These are phyloP conservation scores for Vigna nakashimae DNA, from an alignment of 306 rosid species.

Conservation along the genomic window DNA sequence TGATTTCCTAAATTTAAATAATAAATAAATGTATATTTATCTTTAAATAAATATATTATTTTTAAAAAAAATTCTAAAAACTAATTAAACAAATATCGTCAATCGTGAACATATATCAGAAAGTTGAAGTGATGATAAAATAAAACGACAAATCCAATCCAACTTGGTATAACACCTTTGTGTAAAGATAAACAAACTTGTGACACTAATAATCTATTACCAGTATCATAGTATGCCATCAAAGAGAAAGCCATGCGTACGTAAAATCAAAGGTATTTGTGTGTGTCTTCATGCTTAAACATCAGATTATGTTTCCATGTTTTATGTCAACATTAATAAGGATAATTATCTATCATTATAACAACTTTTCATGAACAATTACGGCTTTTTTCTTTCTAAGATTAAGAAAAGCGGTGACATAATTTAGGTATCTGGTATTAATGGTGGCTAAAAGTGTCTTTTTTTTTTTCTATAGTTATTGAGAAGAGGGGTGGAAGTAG, in stretches of 20 bases:
- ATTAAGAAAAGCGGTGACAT: not conserved
- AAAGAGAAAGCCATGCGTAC: not conserved
- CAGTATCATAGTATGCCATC: not conserved
- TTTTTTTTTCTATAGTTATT: not conserved
- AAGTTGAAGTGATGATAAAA: not conserved
- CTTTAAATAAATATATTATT: too few relatives aligned
- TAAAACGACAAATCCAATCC: not conserved
- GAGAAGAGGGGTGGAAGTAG: too few relatives aligned
- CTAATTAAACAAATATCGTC: too few relatives aligned
- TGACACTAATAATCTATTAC: not conserved
- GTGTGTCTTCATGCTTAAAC: not conserved
- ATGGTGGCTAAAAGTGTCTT: not conserved
- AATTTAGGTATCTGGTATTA: not conserved
- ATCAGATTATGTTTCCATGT: not conserved
- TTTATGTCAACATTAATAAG: not conserved
- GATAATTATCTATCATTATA: not conserved
- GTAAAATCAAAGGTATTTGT: not conserved
- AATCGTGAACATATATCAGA: too few relatives aligned
- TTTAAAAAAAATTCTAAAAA: too few relatives aligned
- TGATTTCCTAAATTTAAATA: too few relatives aligned
- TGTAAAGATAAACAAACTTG: not conserved
- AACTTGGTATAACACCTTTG: not conserved
- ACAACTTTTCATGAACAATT: not conserved
- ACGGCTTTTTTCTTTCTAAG: not conserved
- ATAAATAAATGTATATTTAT: too few relatives aligned